Percentiles rank a stretch among this genome's conserved stretches.
Evolutionary conservation across 2,329 filamentous ascomycete species (phyloP).

Genomic region (Acarospora socialis): DNA sequence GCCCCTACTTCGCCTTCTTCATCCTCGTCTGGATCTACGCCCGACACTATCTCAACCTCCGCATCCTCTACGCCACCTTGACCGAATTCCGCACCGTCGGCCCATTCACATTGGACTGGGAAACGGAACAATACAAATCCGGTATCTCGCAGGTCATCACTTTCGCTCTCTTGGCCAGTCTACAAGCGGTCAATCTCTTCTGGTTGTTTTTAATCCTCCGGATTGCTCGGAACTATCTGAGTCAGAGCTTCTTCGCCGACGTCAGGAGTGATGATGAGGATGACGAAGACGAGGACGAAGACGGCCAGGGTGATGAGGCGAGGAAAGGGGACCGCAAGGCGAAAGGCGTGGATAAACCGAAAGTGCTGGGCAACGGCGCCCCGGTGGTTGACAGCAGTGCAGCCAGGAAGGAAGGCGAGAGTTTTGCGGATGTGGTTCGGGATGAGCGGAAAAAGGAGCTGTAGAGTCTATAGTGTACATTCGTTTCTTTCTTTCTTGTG

Average conservation of each 20-base stretch:
- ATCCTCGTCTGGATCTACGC: slow-evolving; percentile 77
- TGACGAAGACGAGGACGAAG: slow-evolving; percentile 11
- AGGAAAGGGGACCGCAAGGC: slow-evolving; percentile 4
- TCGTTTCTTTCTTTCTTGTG: no score
- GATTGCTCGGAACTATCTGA: slow-evolving; percentile 29
- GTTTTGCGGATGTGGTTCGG: not conserved
- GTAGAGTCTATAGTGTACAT: not conserved
- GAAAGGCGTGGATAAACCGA: slow-evolving; percentile 9
- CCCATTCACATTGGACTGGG: slow-evolving; percentile 34
- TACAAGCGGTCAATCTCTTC: slow-evolving; percentile 33
- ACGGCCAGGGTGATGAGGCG: slow-evolving; percentile 7
- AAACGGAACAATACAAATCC: slow-evolving; percentile 35
- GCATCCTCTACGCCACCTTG: slow-evolving; percentile 32
- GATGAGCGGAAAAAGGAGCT: not conserved
- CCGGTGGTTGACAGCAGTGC: not conserved
- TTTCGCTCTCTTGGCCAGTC: slow-evolving; percentile 28
- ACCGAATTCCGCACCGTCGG: slow-evolving; percentile 34
- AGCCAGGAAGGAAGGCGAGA: not conserved
- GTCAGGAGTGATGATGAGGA: slow-evolving; percentile 15
- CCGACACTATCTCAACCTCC: slow-evolving; percentile 53
- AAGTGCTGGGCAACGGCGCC: slow-evolving; percentile 1
- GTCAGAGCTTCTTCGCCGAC: slow-evolving; percentile 19
- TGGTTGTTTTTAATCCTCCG: slow-evolving; percentile 33
- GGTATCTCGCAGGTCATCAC: slow-evolving; percentile 35
- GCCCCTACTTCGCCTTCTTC: slow-evolving; percentile 73